Base-by-base conservation (phyloP, 495 filamentous ascomycete genomes). In the Hypoxylon fuscum region DNA sequence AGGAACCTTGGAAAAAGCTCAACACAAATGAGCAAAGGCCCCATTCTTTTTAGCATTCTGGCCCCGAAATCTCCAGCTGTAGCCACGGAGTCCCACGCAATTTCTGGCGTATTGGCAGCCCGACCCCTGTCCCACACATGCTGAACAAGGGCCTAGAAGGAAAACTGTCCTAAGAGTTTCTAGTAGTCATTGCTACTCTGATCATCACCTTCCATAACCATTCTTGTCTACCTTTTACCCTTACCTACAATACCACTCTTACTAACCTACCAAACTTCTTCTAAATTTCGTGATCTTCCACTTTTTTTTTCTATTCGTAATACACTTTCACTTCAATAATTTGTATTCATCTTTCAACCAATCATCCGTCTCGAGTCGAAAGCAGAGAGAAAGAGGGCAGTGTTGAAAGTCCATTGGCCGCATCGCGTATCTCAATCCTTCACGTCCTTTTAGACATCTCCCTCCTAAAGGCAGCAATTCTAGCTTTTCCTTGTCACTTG, bases 251-350 rank as follows among this genome's bases (percentile, higher is more conserved):
- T n/a, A n/a, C n/a, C n/a, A n/a, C 22, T 49, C 17, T 29, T 34
- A 29, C 35, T 43, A 38, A 45, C 49, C 25, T 54, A 37, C 35
- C 42, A 37, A 17, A 32, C 40, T 52, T 53, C 22, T 18, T 56
- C 55, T 59, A 55, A 43, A 20, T 43, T 64, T 55, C 55, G 50
- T 52, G 10, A 35, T 32, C 44, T 50, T 29, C 15, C 44, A 61
- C 44, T 56, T 60, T 60, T 66, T 27, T 27, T 27, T 27, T 27
- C n/a, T n/a, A 59, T 66, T 57, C 46, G 50, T 55, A 59, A 60
- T 66, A 52, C 56, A 21, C 42, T 66, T 66, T 60, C 50, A 56
- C 12, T 51, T 66, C n/a, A n/a, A n/a, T n/a, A 59, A 60, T 60
- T 56, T 56, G 56, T 57, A 66, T 66, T 60, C 62, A 49, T 55